Conservation (phyloP, 2,329 filamentous ascomycete genomes). For the Diaporthe amygdali region DNA sequence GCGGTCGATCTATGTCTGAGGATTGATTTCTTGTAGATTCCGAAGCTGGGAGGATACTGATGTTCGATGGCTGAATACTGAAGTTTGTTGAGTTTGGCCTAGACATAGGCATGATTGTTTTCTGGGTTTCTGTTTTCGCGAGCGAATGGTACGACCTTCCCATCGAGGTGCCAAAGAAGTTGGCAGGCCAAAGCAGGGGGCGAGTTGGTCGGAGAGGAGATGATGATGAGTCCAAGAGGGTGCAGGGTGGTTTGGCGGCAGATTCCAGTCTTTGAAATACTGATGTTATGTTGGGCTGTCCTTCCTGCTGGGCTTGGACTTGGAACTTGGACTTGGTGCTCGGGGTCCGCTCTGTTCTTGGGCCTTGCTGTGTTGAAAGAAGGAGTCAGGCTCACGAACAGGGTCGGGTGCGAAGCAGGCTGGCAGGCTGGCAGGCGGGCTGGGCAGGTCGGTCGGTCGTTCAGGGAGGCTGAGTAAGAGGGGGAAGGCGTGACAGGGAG, state of each 20-base stretch:
- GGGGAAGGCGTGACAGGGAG: slow-evolving; percentile 19
- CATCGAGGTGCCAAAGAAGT: slow-evolving; percentile 16
- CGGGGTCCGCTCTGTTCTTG: not conserved
- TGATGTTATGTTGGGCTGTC: not conserved
- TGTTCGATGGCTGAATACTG: slow-evolving; percentile 24
- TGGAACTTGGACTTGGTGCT: not conserved
- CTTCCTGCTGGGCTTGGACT: slow-evolving; percentile 15
- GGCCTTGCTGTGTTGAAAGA: slow-evolving; percentile 12
- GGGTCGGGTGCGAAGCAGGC: not conserved
- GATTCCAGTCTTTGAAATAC: slow-evolving; percentile 2
- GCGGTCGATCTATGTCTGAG: slow-evolving; percentile 21
- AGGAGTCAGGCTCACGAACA: slow-evolving; percentile 7
- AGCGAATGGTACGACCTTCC: slow-evolving; percentile 24
- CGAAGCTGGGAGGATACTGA: slow-evolving; percentile 21
- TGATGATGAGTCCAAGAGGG: slow-evolving; percentile 1
- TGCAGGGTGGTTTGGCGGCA: slow-evolving; percentile 4
- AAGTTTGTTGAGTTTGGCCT: slow-evolving; percentile 19
- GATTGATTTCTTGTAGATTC: slow-evolving; percentile 4
- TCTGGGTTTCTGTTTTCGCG: slow-evolving; percentile 7
- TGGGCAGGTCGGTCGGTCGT: slow-evolving; percentile 6
- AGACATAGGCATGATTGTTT: slow-evolving; percentile 23
- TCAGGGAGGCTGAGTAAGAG: slow-evolving; percentile 22
- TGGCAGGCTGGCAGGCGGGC: too few relatives aligned
- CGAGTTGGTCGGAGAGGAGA: slow-evolving; percentile 21
- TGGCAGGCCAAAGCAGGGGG: slow-evolving; percentile 20